A percentile compares a stretch with the other conserved stretches of the same genome.
Evolutionary conservation across 1,139 yeast species (phyloP).

Genomic region (Geotrichum fermentans): DNA sequence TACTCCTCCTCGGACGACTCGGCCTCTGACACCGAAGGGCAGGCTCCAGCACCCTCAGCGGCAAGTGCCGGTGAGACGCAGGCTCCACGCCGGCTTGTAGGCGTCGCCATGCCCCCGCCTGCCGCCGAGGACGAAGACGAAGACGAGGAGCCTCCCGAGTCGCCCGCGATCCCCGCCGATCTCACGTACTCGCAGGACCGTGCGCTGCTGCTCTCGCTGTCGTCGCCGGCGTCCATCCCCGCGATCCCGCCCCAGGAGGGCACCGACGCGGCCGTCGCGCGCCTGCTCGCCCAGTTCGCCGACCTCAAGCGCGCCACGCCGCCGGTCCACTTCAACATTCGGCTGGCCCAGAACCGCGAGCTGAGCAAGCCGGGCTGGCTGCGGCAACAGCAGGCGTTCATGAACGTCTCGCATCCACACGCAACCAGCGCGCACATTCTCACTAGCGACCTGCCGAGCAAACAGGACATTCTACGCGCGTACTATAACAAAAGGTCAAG

Average conservation of each 20-base stretch:
- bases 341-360: constrained; percentile 1
- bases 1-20: constrained; percentile 8
- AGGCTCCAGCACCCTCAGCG: not conserved
- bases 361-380: constrained; percentile 4
- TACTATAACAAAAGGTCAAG: not conserved
- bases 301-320: not conserved
- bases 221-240: constrained; percentile 1
- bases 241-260: not conserved
- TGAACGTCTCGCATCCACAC: constrained; percentile 3
- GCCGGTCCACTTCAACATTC: constrained; percentile 9
- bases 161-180: not conserved
- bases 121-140: not conserved
- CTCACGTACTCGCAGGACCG: constrained; percentile 9
- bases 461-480: not conserved
- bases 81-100: not conserved
- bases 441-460: not conserved
- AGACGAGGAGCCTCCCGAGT: not conserved
- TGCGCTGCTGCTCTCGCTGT: not conserved
- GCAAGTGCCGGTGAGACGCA: not conserved
- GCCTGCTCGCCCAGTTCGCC: constrained; percentile 4
- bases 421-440: not conserved
- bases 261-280: not conserved
- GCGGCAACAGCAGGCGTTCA: not conserved
- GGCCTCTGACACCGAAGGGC: not conserved
- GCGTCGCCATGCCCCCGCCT: constrained; percentile 8